A percentile compares a stretch with the other conserved stretches of the same genome.
phyloP scores from a whole-genome alignment of 1,284 basidiomycete genomes.

The Sporisorium reilianum region DNA sequence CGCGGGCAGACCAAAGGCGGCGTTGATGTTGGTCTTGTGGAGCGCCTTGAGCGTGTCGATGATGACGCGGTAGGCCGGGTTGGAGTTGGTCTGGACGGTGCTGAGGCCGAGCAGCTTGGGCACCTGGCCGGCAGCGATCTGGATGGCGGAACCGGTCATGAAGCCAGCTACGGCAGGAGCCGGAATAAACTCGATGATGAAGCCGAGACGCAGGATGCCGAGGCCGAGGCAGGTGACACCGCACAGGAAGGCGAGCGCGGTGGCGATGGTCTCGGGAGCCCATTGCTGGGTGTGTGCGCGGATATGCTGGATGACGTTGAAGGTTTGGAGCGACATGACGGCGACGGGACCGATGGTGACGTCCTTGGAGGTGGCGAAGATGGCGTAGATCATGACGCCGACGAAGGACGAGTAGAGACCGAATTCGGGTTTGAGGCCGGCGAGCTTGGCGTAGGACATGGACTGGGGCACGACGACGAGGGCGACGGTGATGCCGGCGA shows the following conservation, averaged over 20 bases:
- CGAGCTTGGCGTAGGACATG: conserved; percentile 78
- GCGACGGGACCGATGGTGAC: conserved; percentile 73
- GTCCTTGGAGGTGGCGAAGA: conserved; percentile 69
- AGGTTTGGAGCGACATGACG: conserved; percentile 94
- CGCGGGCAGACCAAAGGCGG: conserved; percentile 88
- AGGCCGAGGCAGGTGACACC: conserved; percentile 94
- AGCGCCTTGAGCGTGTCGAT: conserved; percentile 92
- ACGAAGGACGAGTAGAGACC: conserved; percentile 96
- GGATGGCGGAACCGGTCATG: conserved; percentile 72
- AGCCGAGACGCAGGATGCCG: conserved; percentile 90
- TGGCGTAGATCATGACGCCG: conserved; percentile 79
- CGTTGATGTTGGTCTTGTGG: conserved; percentile 79
- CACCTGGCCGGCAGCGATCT: conserved; percentile 66
- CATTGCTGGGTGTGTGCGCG: conserved; percentile 24
- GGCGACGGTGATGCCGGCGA: conserved; percentile 70
- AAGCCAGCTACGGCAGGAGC: conserved; percentile 90
- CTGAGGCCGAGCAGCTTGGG: conserved; percentile 65
- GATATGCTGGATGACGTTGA: conserved; percentile 72
- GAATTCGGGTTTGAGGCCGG: conserved; percentile 85
- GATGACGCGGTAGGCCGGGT: conserved; percentile 83
- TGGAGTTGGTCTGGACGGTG: conserved; percentile 55
- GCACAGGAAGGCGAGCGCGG: conserved; percentile 85
- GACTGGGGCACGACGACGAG: conserved; percentile 69
- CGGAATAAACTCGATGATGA: conserved; percentile 95
- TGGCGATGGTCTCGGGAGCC: conserved; percentile 79